These are phyloP conservation scores for Aphanomyces cochlioides DNA, from an alignment of 352 stramenopile species.

Conservation along the genomic window DNA sequence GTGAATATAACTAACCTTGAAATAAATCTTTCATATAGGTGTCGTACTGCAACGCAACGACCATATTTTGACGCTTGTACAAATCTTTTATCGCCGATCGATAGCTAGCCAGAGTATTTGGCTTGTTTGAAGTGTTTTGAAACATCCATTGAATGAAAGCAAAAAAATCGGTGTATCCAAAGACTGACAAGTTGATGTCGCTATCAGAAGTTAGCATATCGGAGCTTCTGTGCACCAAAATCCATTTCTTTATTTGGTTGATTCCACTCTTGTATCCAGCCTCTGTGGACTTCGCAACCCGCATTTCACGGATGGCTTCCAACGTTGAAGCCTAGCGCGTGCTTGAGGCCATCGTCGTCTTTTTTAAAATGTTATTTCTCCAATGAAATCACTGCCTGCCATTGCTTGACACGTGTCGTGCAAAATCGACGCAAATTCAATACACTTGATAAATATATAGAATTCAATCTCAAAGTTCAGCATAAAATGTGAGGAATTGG, in stretches of 20 bases:
- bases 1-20: conserved; percentile 6
- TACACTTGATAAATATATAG: background rate
- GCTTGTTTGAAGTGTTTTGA: background rate
- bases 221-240: background rate
- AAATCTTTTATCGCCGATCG: background rate
- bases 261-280: background rate
- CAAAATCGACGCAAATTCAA: background rate
- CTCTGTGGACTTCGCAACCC: background rate
- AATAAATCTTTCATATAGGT: conserved; percentile 3
- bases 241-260: conserved; percentile 1
- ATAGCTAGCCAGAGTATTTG: background rate
- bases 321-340: background rate
- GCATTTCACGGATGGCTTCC: background rate
- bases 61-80: background rate
- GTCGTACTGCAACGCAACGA: background rate
- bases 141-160: background rate
- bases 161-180: background rate
- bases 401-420: background rate
- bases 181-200: background rate
- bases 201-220: background rate
- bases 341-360: background rate
- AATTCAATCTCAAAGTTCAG: background rate
- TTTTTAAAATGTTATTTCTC: background rate
- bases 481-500: background rate
- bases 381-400: background rate